phyloP scores from a whole-genome alignment of 78 protist species.

The Dictyostelium intermedium region DNA sequence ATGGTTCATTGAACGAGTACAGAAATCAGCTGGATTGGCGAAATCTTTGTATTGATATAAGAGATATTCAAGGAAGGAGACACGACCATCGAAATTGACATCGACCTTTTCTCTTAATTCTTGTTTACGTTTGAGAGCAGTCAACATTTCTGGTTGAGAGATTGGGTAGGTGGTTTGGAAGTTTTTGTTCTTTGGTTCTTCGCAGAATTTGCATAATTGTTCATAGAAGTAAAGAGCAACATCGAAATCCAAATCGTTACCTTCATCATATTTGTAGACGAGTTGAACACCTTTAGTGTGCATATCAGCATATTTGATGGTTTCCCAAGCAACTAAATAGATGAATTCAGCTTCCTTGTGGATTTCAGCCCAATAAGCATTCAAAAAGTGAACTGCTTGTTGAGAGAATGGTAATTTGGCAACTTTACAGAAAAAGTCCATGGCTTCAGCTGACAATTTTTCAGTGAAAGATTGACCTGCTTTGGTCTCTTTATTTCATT shows the following conservation, averaged over 20 bases:
- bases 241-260: conserved; percentile 84
- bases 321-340: conserved; percentile 61
- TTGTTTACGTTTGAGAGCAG: conserved; percentile 85
- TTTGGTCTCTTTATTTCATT: conserved; percentile 1
- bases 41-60: conserved; percentile 83
- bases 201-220: conserved; percentile 80
- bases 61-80: conserved; percentile 84
- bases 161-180: neutral
- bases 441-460: conserved; percentile 76
- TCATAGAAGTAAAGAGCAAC: conserved; percentile 85
- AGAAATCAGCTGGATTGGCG: conserved; percentile 90
- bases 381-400: conserved; percentile 87
- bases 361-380: conserved; percentile 85
- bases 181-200: conserved; percentile 76
- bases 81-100: conserved; percentile 88
- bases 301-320: conserved; percentile 86
- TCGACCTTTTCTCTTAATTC: conserved; percentile 87
- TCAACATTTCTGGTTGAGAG: conserved; percentile 83
- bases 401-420: conserved; percentile 77
- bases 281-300: conserved; percentile 81
- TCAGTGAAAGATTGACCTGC: conserved; percentile 81
- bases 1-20: conserved; percentile 77
- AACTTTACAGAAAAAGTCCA: conserved; percentile 69
- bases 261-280: conserved; percentile 85
- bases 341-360: conserved; percentile 80